These are phyloP conservation scores for Erythrophleum ivorense DNA, from an alignment of 331 rosid species.

Conservation along the genomic window DNA sequence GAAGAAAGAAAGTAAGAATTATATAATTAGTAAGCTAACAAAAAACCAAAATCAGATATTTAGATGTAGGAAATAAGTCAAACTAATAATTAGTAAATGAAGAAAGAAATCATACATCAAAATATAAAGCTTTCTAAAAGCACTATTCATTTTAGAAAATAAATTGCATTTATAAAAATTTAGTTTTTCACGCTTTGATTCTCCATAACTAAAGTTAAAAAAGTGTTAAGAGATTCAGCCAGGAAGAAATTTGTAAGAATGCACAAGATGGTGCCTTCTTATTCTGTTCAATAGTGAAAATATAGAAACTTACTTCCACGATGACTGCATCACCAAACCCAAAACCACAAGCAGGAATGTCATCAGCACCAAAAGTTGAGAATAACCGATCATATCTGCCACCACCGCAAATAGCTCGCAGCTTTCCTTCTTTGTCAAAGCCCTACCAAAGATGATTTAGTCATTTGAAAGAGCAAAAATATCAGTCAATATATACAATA, in stretches of 20 bases:
- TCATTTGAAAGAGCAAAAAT: slow-evolving; percentile 35
- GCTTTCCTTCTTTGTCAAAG: slow-evolving; percentile 90
- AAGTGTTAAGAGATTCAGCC: neutral
- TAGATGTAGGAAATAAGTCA: neutral
- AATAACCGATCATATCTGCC: slow-evolving; percentile 90
- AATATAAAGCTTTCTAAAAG: slow-evolving; percentile 14
- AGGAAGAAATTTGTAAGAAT: slow-evolving; percentile 27
- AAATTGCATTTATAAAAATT: neutral
- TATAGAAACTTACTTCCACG: slow-evolving; percentile 76
- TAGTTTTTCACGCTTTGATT: slow-evolving; percentile 12
- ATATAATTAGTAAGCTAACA: neutral
- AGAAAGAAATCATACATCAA: slow-evolving; percentile 10
- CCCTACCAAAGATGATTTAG: slow-evolving; percentile 60
- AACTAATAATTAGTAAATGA: neutral
- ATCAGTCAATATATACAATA: slow-evolving; percentile 28
- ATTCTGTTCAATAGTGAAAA: slow-evolving; percentile 26
- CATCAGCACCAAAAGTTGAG: slow-evolving; percentile 95
- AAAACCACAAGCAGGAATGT: slow-evolving; percentile 92
- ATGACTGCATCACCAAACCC: slow-evolving; percentile 99
- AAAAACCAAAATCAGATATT: neutral
- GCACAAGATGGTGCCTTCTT: slow-evolving; percentile 18
- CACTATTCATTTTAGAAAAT: neutral
- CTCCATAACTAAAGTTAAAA: neutral
- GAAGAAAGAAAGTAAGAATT: neutral
- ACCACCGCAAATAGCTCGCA: slow-evolving; percentile 98